Conservation (phyloP, 1,284 basidiomycete genomes). For the Fistulina hepatica region DNA sequence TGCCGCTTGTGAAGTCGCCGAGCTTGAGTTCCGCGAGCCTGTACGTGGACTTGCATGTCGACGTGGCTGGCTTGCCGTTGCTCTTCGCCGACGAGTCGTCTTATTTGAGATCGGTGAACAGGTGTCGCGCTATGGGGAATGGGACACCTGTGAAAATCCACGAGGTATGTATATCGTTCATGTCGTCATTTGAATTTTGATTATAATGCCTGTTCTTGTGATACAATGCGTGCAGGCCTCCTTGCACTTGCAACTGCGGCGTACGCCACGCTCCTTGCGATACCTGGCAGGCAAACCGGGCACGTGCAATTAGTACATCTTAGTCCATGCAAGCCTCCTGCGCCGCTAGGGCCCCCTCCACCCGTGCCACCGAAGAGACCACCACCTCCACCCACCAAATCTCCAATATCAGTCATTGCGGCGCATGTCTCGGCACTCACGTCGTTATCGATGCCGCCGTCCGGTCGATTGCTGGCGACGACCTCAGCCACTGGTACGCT, state of each 20-base stretch:
- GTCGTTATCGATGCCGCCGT: conserved; percentile 66
- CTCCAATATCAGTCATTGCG: conserved; percentile 71
- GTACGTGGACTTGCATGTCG: conserved; percentile 76
- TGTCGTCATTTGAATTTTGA: conserved; percentile 11
- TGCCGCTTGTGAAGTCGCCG: conserved; percentile 64
- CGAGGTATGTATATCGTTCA: conserved; percentile 43
- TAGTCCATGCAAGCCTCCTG: conserved; percentile 60
- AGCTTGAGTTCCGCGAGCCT: conserved; percentile 85
- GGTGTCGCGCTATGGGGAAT: conserved; percentile 61
- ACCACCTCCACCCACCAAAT: conserved; percentile 44
- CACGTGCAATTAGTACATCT: conserved; percentile 88
- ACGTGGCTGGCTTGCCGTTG: conserved; percentile 75
- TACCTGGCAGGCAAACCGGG: conserved; percentile 81
- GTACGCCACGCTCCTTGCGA: conserved; percentile 71
- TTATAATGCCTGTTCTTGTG: conserved; percentile 5
- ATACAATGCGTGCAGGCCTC: conserved; percentile 46
- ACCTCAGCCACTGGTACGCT: conserved; percentile 81
- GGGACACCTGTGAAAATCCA: conserved; percentile 85
- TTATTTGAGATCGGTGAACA: conserved; percentile 64
- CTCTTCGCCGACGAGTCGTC: conserved; percentile 68
- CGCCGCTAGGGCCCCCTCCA: conserved; percentile 36
- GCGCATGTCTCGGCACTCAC: conserved; percentile 78
- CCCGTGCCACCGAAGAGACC: conserved; percentile 36
- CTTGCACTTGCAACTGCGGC: conserved; percentile 72
- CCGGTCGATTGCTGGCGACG: conserved; percentile 76